phyloP scores from a whole-genome alignment of 441 rosid species.

The Dalechampia spathulata region DNA sequence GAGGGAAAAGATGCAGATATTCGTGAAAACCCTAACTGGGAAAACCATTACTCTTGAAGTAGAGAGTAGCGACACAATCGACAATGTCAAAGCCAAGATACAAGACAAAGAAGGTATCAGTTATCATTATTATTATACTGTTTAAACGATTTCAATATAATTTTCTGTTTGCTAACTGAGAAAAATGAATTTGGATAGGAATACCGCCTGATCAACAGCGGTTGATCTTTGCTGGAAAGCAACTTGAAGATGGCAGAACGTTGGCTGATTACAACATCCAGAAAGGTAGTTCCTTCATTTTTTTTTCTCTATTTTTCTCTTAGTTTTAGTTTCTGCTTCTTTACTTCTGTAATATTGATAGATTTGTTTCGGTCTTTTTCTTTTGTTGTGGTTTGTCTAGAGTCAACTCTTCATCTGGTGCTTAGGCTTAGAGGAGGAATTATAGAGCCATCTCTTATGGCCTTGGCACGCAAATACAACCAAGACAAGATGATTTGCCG shows the following conservation, averaged over 20 bases:
- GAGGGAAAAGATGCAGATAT: slow-evolving; percentile 91
- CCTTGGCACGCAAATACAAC: slow-evolving; percentile 84
- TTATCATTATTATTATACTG: too few species aligned
- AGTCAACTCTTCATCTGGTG: slow-evolving; percentile 81
- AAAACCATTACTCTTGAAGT: slow-evolving; percentile 77
- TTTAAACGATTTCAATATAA: too few species aligned
- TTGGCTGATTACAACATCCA: slow-evolving; percentile 67
- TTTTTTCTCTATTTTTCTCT: too few species aligned
- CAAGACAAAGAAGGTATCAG: slow-evolving; percentile 81
- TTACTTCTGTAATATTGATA: too few species aligned
- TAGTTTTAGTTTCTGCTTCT: too few species aligned
- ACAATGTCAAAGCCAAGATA: slow-evolving; percentile 86
- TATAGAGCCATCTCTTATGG: slow-evolving; percentile 92
- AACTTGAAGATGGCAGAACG: slow-evolving; percentile 74
- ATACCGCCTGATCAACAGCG: slow-evolving; percentile 78
- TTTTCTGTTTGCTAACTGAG: not conserved
- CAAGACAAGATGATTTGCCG: slow-evolving; percentile 94
- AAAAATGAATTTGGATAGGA: slow-evolving; percentile 18
- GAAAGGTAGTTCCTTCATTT: too few species aligned
- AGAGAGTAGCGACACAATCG: slow-evolving; percentile 90
- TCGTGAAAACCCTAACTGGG: slow-evolving; percentile 90
- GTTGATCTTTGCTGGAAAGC: slow-evolving; percentile 68
- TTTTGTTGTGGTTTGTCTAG: slow-evolving; percentile 19
- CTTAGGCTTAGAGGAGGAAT: slow-evolving; percentile 96
- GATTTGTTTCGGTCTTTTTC: too few species aligned